Evolutionary conservation across 2,329 filamentous ascomycete genomes (phyloP), one percentile per base, ranked within the genome.

Genomic region (Dactylellina haptotyla): DNA sequence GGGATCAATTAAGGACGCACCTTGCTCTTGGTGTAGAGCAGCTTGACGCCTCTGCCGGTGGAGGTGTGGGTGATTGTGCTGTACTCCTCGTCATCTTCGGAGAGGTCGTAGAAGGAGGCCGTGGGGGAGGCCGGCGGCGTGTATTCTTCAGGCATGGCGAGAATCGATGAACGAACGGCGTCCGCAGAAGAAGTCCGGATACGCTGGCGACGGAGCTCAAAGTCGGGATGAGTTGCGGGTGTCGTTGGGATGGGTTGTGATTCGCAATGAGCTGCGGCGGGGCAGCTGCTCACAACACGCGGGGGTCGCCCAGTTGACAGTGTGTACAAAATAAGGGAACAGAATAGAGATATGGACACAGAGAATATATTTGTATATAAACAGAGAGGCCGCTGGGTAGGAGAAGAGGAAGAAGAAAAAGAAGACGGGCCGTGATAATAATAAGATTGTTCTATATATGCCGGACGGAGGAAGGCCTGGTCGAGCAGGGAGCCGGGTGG

Each of bases 1-100:
- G 10, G n/a, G 51, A 43, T 4, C 18, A 8, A n/a, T n/a, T n/a
- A n/a, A n/a, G n/a, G 32, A 79, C 84, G 50, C 78, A 91, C 91
- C 86, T 98, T 99, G 89, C 93, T 97, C 83, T 99, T 99, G 18
- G 93, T 94, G 79, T 90, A 97, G 12, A 99, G 84, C 30, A 99
- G 84, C 82, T 98, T 99, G 48, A 99, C 95, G 1, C 94, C 95
- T 76, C 87, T 87, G 0, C 91, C 90, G 1, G 88, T 88, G 76
- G 87, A 87, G 2, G 88, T 87, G 79, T 96, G 91, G 3, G 92
- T 90, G 79, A 99, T 92, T 16, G 93, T 98, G 80, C 96, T 91
- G 83, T 99, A 99, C 46, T 91, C 95, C 77, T 90, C 91, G 23
- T 75, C 70, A 41, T 75, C 70, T 83, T 99, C 96, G 81, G 92